Conservation (phyloP, 768 basidiomycete genomes). For the Serendipita vermifera region DNA sequence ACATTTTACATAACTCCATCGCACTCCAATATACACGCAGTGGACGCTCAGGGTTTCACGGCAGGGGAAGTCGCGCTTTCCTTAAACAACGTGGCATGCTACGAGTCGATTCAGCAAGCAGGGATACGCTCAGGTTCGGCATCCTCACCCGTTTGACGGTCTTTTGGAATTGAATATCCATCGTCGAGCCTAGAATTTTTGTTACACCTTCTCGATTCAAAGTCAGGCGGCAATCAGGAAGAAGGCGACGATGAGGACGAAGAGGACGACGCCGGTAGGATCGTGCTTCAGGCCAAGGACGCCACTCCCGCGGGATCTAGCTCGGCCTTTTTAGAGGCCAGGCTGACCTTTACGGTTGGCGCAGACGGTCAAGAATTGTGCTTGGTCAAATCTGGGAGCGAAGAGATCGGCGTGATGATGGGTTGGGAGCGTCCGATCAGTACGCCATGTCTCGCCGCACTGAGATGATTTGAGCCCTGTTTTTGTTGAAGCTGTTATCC, state of each 20-base stretch:
- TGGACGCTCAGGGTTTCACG: slow-evolving; percentile 66
- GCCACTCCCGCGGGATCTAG: slow-evolving; percentile 47
- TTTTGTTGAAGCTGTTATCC: slow-evolving; percentile 15
- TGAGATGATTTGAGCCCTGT: background rate
- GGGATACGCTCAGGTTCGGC: slow-evolving; percentile 72
- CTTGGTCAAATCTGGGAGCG: slow-evolving; percentile 43
- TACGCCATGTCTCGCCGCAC: slow-evolving; percentile 23
- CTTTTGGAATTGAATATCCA: slow-evolving; percentile 3
- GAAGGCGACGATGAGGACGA: slow-evolving; percentile 12
- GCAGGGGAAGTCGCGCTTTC: slow-evolving; percentile 87
- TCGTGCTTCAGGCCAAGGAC: slow-evolving; percentile 39
- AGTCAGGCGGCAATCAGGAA: slow-evolving; percentile 7
- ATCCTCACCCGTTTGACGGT: slow-evolving; percentile 9
- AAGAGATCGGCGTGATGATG: slow-evolving; percentile 99
- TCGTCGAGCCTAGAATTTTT: slow-evolving; percentile 46
- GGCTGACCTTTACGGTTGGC: slow-evolving; percentile 55
- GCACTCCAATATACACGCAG: slow-evolving; percentile 25
- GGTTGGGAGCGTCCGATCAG: slow-evolving; percentile 88
- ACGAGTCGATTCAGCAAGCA: slow-evolving; percentile 74
- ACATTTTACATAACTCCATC: slow-evolving; percentile 2
- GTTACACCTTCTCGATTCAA: slow-evolving; percentile 39
- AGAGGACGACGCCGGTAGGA: slow-evolving; percentile 16
- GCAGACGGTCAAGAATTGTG: slow-evolving; percentile 73
- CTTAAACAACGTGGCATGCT: slow-evolving; percentile 61
- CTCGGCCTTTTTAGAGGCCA: slow-evolving; percentile 56